Base-by-base conservation (phyloP, 345 rosid genomes). In the Anacardium occidentale region DNA sequence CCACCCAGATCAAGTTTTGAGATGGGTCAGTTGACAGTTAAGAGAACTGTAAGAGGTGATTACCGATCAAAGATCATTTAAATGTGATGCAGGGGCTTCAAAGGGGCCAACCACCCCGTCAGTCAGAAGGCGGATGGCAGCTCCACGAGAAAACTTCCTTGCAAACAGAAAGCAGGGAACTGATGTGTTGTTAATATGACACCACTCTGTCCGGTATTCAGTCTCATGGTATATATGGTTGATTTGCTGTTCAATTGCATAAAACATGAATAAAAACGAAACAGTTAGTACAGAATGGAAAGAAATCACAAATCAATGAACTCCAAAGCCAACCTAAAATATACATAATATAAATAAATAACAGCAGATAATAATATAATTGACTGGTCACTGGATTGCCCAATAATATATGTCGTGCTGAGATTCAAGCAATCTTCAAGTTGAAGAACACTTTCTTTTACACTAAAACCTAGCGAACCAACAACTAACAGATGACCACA, bases 121-220 rank as follows among this genome's bases (percentile, higher is more conserved):
- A 45, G 92, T 83, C 82, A 91, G 69, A 64, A 94, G 89, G 51
- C 94, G 97, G 94, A 88, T 88, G 24, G 92, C 97, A 1, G 98
- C 99, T 82, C 97, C 97, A 22, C 85, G 81, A 3, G 98, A 89
- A 80, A 94, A 92, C 80, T 94, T 94, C 80, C 98, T 82, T 0
- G 91, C 95, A 67, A 94, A 94, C 34, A 94, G 64, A 79, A 92
- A 94, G 81, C 98, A 94, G 7, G 85, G 85, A 64, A 81, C 93
- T 1, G 72, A 54, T 24, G 80, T 79, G 10, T 82, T 76, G 77
- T 87, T 84, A 9, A 66, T 64, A 0, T 73, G 76, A 76, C 99
- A 94, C 98, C 96, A 88, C 69, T 94, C 98, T 62, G 92, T 94
- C 70, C 94, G 86, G 74, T 74, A 75, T 78, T 94, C 98, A 0